Percentiles rank a stretch among this genome's conserved stretches.
Conservation (phyloP, 306 rosid species). For the Vigna radiata region DNA sequence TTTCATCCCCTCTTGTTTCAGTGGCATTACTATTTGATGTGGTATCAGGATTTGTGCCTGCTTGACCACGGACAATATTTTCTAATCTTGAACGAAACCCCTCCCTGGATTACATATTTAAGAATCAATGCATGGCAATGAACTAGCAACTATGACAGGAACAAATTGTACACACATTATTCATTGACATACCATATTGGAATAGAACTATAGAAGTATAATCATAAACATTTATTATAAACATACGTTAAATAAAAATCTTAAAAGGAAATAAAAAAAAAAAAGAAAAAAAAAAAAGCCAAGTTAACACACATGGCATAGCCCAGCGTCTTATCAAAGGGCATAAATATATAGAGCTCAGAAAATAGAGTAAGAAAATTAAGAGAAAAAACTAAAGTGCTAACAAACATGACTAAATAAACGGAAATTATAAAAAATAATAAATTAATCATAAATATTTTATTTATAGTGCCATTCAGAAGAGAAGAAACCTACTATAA, state of each 20-base stretch:
- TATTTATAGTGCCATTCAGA: conserved; percentile 3
- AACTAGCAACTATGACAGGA: conserved; percentile 39
- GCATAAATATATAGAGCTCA: conserved; percentile 30
- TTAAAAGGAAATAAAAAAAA: neutral
- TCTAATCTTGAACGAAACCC: conserved; percentile 94
- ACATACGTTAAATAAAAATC: neutral
- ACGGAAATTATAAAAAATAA: neutral
- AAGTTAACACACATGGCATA: neutral
- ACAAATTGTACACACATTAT: conserved; percentile 23
- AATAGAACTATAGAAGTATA: conserved; percentile 7
- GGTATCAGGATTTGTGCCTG: conserved; percentile 68
- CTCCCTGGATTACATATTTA: conserved; percentile 63
- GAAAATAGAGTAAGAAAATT: conserved; percentile 26
- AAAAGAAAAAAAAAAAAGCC: conserved; percentile 29
- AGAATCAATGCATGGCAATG: conserved; percentile 42
- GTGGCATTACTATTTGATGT: conserved; percentile 56
- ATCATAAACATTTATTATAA: conserved; percentile 7
- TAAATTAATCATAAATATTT: conserved; percentile 25
- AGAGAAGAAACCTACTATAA: neutral
- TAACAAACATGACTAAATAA: conserved; percentile 8
- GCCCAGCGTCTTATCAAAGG: conserved; percentile 7
- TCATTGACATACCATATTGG: conserved; percentile 36
- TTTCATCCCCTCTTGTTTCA: conserved; percentile 71
- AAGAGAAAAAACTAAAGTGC: conserved; percentile 12
- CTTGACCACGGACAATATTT: conserved; percentile 91